Percentiles rank a stretch among this genome's conserved stretches.
These are phyloP conservation scores for Diaporthe sp. DNA, from an alignment of 2,329 filamentous ascomycete genomes.

Conservation along the genomic window DNA sequence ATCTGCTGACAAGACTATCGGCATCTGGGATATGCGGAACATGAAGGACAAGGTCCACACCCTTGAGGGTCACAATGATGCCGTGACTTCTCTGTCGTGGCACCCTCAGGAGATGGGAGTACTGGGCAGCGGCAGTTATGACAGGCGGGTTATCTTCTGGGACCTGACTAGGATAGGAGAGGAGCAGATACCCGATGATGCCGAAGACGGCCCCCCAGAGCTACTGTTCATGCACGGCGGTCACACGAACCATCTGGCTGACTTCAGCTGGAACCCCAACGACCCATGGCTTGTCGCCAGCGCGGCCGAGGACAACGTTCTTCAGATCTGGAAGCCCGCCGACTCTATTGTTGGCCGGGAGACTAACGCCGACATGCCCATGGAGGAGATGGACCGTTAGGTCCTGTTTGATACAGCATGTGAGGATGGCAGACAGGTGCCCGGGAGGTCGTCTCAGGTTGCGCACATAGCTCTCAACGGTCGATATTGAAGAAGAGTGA, in stretches of 20 bases:
- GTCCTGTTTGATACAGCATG: background rate
- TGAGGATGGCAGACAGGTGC: background rate
- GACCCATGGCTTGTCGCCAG: slow-evolving; percentile 97
- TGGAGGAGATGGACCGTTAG: slow-evolving; percentile 79
- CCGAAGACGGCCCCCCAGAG: slow-evolving; percentile 94
- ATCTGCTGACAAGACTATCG: slow-evolving; percentile 94
- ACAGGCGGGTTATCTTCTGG: slow-evolving; percentile 96
- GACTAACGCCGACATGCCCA: slow-evolving; percentile 74
- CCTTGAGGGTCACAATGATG: slow-evolving; percentile 87
- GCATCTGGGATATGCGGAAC: slow-evolving; percentile 94
- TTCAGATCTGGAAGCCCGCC: slow-evolving; percentile 93
- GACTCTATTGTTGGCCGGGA: slow-evolving; percentile 85
- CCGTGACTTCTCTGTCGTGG: slow-evolving; percentile 93
- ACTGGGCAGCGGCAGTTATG: slow-evolving; percentile 90
- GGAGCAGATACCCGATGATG: slow-evolving; percentile 94
- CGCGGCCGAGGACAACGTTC: slow-evolving; percentile 94
- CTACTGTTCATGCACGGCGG: slow-evolving; percentile 99
- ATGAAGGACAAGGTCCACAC: slow-evolving; percentile 90
- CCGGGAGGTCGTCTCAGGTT: too few species aligned
- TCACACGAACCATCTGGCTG: slow-evolving; percentile 95
- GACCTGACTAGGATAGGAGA: slow-evolving; percentile 91
- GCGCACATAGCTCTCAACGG: background rate
- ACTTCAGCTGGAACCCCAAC: slow-evolving; percentile 98
- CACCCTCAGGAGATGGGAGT: slow-evolving; percentile 91
- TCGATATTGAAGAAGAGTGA: background rate